A percentile compares a stretch with the other conserved stretches of the same genome.
These are phyloP conservation scores for Psilocybe sp. DNA, from an alignment of 768 basidiomycete species.

Conservation along the genomic window DNA sequence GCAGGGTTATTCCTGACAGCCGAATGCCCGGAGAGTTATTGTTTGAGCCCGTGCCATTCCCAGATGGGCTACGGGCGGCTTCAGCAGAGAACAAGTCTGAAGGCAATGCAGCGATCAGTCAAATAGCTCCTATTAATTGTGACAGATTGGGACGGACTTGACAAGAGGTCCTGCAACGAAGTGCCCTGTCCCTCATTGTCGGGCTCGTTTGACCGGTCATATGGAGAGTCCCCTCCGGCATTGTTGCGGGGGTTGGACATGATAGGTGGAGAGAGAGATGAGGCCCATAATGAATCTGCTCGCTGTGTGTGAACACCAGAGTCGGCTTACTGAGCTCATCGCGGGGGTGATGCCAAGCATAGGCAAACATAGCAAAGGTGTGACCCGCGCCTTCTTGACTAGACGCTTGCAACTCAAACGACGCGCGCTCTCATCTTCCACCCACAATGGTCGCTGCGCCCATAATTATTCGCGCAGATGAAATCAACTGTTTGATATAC, in stretches of 20 bases:
- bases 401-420: constrained; percentile 8
- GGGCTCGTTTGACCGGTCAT: too few species aligned
- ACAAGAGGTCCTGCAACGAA: constrained; percentile 17
- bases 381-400: constrained; percentile 14
- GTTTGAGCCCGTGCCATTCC: too few species aligned
- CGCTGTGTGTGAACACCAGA: constrained; percentile 4
- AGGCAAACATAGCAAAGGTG: constrained; percentile 10
- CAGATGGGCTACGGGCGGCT: constrained; percentile 12
- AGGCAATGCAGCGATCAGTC: constrained; percentile 1
- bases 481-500: constrained; percentile 83
- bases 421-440: constrained; percentile 12
- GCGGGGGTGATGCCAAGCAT: constrained; percentile 10
- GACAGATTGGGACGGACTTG: constrained; percentile 11
- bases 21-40: constrained; percentile 5
- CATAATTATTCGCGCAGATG: constrained; percentile 72
- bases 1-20: constrained; percentile 27
- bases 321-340: background rate
- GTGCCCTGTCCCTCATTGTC: constrained; percentile 3
- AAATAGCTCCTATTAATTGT: background rate
- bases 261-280: background rate
- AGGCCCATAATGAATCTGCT: background rate
- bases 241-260: constrained; percentile 1
- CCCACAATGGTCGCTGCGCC: constrained; percentile 38
- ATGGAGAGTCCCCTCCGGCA: background rate
- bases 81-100: constrained; percentile 33